Base-by-base conservation (phyloP, 2,329 filamentous ascomycete species). In the Reticulascus tulasneorum region DNA sequence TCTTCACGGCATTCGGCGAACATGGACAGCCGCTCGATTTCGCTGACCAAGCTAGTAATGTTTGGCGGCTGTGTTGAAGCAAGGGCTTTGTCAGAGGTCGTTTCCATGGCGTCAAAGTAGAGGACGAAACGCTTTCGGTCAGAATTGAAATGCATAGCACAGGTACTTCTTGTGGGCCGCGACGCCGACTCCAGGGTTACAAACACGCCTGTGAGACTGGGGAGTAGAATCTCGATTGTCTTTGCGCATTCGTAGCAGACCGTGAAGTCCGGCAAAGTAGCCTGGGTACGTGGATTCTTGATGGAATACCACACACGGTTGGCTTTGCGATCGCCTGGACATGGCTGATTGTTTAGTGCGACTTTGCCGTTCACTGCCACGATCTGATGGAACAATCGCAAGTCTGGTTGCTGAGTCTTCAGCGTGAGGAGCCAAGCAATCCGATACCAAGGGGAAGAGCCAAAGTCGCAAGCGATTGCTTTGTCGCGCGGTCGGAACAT, bases 391-490 rank as follows among this genome's bases (percentile, higher is more conserved):
- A 96, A 69, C 6, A 94, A 63, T 10, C 76, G 74, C 25, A 93
- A 63, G 46, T 87, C 79, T 4, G 73, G 68, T 13, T 76, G 68
- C 10, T 77, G 64, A 47, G 86, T 77, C 58, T 89, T 88, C 34
- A 85, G 65, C 3, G 82, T 90, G 44, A 94, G 71, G 4, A 90
- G 71, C 79, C 85, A 94, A 1, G 89, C 89, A 24, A 95, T 79
- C 19, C 86, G 80, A 50, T 87, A 83, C 87, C 89, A 96, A 1
- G 83, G 77, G 1, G 71, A 73, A 10, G 78, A 73, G 20, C 86
- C 86, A 59, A 96, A 87, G 46, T 89, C 83, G 62, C 91, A 97
- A 29, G 74, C 69, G 7, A 86, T 71, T 29, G 76, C 69, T 25
- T 71, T 66, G 11, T 76, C 72, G 4, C 71, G 64, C 5, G 77